These are phyloP conservation scores for Hansenula sp. DNA, from an alignment of 1,139 yeast species.

Conservation along the genomic window DNA sequence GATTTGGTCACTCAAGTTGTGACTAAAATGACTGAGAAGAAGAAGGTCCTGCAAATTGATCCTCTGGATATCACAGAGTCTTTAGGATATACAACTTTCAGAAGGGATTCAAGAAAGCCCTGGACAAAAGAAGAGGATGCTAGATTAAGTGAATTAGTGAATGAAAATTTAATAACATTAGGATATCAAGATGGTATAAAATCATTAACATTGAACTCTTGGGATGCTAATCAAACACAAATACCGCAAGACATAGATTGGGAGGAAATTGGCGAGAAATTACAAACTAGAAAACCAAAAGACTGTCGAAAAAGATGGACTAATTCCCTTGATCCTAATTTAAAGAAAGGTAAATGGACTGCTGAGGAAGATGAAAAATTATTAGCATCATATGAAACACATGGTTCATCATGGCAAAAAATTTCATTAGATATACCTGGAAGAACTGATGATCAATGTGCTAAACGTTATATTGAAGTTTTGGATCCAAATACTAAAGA, in stretches of 20 bases:
- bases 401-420: conserved; percentile 85
- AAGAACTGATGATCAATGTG: conserved; percentile 93
- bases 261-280: conserved; percentile 55
- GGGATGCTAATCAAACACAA: conserved; percentile 22
- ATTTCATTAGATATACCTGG: conserved; percentile 75
- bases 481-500: conserved; percentile 78
- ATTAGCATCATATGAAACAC: conserved; percentile 55
- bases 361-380: conserved; percentile 71
- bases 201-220: conserved; percentile 24
- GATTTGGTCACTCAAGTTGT: background rate
- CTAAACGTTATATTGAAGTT: conserved; percentile 86
- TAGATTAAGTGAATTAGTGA: conserved; percentile 36
- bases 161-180: conserved; percentile 25
- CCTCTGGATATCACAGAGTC: conserved; percentile 68
- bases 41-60: conserved; percentile 40
- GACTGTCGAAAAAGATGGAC: conserved; percentile 76
- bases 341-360: conserved; percentile 88
- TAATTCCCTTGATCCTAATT: conserved; percentile 75
- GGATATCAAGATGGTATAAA: conserved; percentile 29
- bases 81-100: conserved; percentile 69
- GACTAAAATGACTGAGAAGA: conserved; percentile 11
- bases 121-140: conserved; percentile 69
- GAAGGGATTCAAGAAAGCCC: conserved; percentile 57
- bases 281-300: conserved; percentile 52
- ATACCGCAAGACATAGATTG: conserved; percentile 46